A percentile compares a stretch with the other conserved stretches of the same genome.
Evolutionary conservation across 2,329 filamentous ascomycete species (phyloP).

Genomic region (Cryphonectria carpinicola): DNA sequence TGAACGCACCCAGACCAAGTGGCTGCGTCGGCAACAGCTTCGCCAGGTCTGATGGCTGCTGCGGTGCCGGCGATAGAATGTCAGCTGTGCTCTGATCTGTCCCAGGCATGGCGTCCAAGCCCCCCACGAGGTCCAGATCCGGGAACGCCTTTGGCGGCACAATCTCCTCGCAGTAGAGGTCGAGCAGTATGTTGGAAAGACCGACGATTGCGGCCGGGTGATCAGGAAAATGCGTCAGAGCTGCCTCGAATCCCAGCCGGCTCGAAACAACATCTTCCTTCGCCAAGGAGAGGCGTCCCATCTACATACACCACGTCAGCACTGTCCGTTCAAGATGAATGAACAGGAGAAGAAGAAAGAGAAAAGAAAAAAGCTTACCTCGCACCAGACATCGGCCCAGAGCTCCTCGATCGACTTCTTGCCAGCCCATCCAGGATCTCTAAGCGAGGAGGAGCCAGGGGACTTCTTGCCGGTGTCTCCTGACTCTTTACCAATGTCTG

Average conservation of each 20-base stretch:
- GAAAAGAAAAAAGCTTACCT: constrained; percentile 64
- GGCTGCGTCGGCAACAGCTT: constrained; percentile 47
- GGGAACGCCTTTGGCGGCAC: constrained; percentile 61
- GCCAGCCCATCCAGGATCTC: constrained; percentile 74
- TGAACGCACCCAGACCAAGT: constrained; percentile 48
- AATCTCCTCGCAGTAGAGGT: constrained; percentile 75
- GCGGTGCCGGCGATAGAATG: constrained; percentile 18
- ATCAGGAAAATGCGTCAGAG: constrained; percentile 77
- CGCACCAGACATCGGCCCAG: constrained; percentile 81
- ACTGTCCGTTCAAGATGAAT: not conserved
- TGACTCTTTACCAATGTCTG: constrained; percentile 62
- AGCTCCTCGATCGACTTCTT: constrained; percentile 82
- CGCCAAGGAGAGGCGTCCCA: constrained; percentile 68
- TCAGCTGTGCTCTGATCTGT: constrained; percentile 27
- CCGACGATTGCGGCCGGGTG: constrained; percentile 81
- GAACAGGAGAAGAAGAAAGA: not conserved
- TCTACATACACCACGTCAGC: constrained; percentile 6
- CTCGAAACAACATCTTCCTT: constrained; percentile 69
- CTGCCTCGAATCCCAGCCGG: constrained; percentile 78
- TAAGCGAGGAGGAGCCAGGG: constrained; percentile 64
- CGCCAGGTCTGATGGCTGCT: constrained; percentile 18
- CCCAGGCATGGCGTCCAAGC: constrained; percentile 33
- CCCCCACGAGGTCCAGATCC: constrained; percentile 42
- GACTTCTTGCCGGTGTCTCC: constrained; percentile 64
- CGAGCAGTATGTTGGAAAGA: constrained; percentile 81